Evolutionary conservation across 805 yeast species (phyloP), one percentile per base, ranked within the genome.

Genomic region (Kodamaea jinghongensis): DNA sequence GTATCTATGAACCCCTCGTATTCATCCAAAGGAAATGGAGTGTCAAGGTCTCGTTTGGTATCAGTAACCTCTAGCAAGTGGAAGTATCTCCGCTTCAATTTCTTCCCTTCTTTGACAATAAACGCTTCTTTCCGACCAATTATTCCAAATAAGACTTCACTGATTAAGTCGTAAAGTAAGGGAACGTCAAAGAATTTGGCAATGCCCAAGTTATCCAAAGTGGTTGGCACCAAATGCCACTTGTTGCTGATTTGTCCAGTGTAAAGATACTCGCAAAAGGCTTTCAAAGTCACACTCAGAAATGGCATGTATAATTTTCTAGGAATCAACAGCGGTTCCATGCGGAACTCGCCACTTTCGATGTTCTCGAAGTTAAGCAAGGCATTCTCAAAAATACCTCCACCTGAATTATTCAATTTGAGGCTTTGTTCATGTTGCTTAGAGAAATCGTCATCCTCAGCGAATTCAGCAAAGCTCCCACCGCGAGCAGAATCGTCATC

Each of bases 201-300:
- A 51, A 81, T 69, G 25, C 79, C 56, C 47, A 84, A 64, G 34
- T 80, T 70, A 47, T 83, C 88, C 28, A 83, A 66, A 0, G 84
- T 75, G 0, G 85, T 79, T 0, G 93, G 91, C 1, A 76, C 67
- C 28, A 85, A 60, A n/a, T 71, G 60, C 91, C 91, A 84, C 49
- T 76, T 81, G 38, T 81, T 78, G 17, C 87, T 87, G 15, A 86
- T 76, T 57, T 84, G 89, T 1, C 93, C 95, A 4, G 90, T 85
- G 51, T 81, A 83, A 40, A 86, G 66, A 55, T 79, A 86, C 53
- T 85, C 93, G 17, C 81, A 67, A 47, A 84, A 75, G 2, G 88
- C 88, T 41, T 71, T 71, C 11, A 83, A 76, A 0, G 87, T 75
- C 1, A 64, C 55, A 1, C 82, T 78, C 2, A 79, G 57, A 61